Percentiles rank a stretch among this genome's conserved stretches.
phyloP scores from a whole-genome alignment of 768 basidiomycete genomes.

The Leccinum subgranulosum region DNA sequence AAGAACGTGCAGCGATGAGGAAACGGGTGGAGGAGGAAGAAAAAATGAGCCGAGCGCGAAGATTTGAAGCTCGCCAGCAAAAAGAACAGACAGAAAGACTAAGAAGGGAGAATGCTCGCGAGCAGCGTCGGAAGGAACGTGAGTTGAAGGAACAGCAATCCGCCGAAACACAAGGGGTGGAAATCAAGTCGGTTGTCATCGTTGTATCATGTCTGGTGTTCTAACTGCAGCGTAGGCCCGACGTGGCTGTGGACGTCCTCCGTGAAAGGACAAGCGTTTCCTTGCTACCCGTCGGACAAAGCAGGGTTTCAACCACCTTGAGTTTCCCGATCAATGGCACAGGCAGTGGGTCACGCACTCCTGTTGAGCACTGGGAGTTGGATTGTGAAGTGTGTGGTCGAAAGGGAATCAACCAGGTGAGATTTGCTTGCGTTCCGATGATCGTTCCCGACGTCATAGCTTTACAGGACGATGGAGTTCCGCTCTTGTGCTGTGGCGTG shows the following conservation, averaged over 20 bases:
- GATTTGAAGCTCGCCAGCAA: conserved; percentile 53
- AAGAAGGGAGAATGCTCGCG: conserved; percentile 57
- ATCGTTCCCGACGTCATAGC: conserved; percentile 7
- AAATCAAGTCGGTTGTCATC: conserved; percentile 11
- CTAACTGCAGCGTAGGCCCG: conserved; percentile 18
- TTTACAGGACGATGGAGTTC: conserved; percentile 69
- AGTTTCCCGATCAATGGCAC: conserved; percentile 21
- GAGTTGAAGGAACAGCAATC: conserved; percentile 29
- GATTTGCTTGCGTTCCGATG: conserved; percentile 22
- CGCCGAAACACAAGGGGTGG: conserved; percentile 9
- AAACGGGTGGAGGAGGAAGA: conserved; percentile 65
- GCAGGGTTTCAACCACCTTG: background rate
- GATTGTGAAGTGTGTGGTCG: conserved; percentile 84
- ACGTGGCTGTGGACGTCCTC: background rate
- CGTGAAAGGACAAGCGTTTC: background rate
- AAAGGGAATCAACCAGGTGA: conserved; percentile 69
- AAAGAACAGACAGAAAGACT: conserved; percentile 56
- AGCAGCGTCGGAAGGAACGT: conserved; percentile 40
- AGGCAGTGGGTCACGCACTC: conserved; percentile 50
- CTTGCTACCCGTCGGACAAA: conserved; percentile 4
- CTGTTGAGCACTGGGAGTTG: conserved; percentile 75
- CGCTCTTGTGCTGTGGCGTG: conserved; percentile 77
- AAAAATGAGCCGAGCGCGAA: conserved; percentile 59
- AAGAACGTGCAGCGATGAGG: conserved; percentile 57
- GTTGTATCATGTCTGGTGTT: background rate